phyloP scores from a whole-genome alignment of 257 asterid genomes.

The Solanum tarijense region DNA sequence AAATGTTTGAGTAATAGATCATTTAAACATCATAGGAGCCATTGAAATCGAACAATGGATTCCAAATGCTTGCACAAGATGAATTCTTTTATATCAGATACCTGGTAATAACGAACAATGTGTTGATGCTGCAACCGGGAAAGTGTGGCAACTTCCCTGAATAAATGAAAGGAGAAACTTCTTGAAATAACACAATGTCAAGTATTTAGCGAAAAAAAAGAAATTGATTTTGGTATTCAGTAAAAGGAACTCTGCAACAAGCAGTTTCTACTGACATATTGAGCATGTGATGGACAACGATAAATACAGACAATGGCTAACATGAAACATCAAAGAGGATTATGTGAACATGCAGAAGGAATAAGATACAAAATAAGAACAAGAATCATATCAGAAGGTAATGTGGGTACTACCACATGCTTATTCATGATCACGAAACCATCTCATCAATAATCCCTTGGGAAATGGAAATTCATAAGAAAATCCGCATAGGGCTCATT shows the following conservation, averaged over 20 bases:
- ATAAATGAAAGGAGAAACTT: constrained; percentile 8
- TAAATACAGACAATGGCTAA: neutral
- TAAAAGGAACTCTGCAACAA: neutral
- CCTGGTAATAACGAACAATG: constrained; percentile 97
- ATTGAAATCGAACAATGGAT: neutral
- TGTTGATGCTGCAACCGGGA: constrained; percentile 95
- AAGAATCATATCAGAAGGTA: neutral
- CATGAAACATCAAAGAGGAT: neutral
- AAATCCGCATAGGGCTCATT: neutral
- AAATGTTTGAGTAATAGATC: constrained; percentile 13
- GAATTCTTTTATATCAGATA: constrained; percentile 13
- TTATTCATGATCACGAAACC: neutral
- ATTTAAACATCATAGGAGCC: neutral
- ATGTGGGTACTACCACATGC: neutral
- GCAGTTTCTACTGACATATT: neutral
- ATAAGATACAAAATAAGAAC: neutral
- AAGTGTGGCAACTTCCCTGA: constrained; percentile 95
- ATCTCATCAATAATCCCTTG: neutral
- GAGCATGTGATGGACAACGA: neutral
- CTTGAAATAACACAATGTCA: neutral
- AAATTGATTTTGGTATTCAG: neutral
- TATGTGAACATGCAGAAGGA: neutral
- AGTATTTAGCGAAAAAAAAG: neutral
- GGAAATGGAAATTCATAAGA: neutral
- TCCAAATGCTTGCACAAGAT: neutral